A percentile compares a stretch with the other conserved stretches of the same genome.
phyloP scores from a whole-genome alignment of 2,329 filamentous ascomycete species.

The Xylariaceae sp. region DNA sequence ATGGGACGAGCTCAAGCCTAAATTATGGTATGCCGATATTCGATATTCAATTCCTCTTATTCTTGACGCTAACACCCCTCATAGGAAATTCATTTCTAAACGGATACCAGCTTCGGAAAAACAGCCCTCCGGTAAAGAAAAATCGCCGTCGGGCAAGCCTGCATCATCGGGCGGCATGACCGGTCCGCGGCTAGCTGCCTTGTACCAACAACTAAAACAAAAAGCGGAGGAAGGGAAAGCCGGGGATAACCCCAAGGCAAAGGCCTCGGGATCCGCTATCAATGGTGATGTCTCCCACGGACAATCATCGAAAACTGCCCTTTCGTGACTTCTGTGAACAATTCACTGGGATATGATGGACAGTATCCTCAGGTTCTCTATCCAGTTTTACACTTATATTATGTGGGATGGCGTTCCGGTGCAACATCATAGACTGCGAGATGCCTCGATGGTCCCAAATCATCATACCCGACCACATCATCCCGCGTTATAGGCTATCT shows the following conservation, averaged over 20 bases:
- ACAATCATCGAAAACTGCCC: slow-evolving; percentile 25
- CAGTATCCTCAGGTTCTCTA: not conserved
- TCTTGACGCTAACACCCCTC: slow-evolving; percentile 13
- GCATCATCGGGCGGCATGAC: slow-evolving; percentile 27
- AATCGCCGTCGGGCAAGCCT: slow-evolving; percentile 23
- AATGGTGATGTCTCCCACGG: slow-evolving; percentile 27
- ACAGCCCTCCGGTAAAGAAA: slow-evolving; percentile 25
- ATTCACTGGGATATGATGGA: slow-evolving; percentile 5
- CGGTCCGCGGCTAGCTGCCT: slow-evolving; percentile 28
- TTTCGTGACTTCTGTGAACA: slow-evolving; percentile 17
- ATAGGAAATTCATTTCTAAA: slow-evolving; percentile 34
- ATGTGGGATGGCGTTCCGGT: slow-evolving; percentile 32
- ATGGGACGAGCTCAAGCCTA: slow-evolving; percentile 33
- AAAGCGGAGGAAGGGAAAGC: slow-evolving; percentile 26
- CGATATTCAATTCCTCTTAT: not conserved
- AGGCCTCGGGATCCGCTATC: slow-evolving; percentile 20
- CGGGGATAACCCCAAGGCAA: slow-evolving; percentile 23
- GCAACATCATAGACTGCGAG: slow-evolving; percentile 27
- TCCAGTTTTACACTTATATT: slow-evolving; percentile 22
- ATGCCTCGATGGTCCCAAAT: slow-evolving; percentile 23
- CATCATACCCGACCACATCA: slow-evolving; percentile 33
- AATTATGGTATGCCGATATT: slow-evolving; percentile 30
- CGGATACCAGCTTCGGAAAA: slow-evolving; percentile 32
- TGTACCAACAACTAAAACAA: slow-evolving; percentile 31
- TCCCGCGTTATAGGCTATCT: slow-evolving; percentile 29